These are phyloP conservation scores for Setaria italica DNA, from an alignment of 202 grass and related monocot genomes.

Conservation along the genomic window DNA sequence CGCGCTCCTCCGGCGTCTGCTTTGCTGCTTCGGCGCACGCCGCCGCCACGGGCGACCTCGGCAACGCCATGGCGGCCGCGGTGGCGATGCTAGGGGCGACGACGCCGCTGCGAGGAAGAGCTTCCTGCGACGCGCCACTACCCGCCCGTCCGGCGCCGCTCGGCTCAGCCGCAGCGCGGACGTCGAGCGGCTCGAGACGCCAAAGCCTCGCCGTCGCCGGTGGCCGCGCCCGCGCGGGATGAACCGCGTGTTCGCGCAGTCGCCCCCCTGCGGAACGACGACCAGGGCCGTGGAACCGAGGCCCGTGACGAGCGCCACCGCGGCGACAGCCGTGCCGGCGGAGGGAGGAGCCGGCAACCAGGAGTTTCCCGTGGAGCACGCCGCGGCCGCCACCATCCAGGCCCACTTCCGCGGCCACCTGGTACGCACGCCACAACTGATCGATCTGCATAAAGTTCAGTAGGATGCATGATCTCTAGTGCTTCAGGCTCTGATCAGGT, in stretches of 20 bases:
- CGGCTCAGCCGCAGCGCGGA: background rate
- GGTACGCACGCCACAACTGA: conserved; percentile 40
- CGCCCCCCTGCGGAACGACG: conserved; percentile 4
- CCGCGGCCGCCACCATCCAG: conserved; percentile 71
- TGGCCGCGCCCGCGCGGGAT: conserved; percentile 32
- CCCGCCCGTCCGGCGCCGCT: conserved; percentile 28
- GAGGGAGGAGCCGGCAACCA: conserved; percentile 25
- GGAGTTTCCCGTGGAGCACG: conserved; percentile 43
- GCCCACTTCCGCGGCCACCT: conserved; percentile 69
- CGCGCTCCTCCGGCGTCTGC: conserved; percentile 15
- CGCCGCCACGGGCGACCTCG: background rate
- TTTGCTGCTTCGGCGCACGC: conserved; percentile 50
- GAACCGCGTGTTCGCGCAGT: conserved; percentile 35
- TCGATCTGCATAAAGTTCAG: background rate
- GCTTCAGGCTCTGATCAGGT: background rate
- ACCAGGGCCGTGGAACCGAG: conserved; percentile 35
- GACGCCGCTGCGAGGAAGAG: background rate
- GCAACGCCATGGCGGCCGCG: background rate
- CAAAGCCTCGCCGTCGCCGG: conserved; percentile 11
- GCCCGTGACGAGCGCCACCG: background rate
- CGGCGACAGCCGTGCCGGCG: background rate
- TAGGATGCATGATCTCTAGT: background rate
- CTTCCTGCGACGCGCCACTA: background rate
- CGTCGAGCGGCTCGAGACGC: background rate
- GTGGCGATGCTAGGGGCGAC: background rate